phyloP scores from a whole-genome alignment of 495 filamentous ascomycete species.

The Neurospora sp. region DNA sequence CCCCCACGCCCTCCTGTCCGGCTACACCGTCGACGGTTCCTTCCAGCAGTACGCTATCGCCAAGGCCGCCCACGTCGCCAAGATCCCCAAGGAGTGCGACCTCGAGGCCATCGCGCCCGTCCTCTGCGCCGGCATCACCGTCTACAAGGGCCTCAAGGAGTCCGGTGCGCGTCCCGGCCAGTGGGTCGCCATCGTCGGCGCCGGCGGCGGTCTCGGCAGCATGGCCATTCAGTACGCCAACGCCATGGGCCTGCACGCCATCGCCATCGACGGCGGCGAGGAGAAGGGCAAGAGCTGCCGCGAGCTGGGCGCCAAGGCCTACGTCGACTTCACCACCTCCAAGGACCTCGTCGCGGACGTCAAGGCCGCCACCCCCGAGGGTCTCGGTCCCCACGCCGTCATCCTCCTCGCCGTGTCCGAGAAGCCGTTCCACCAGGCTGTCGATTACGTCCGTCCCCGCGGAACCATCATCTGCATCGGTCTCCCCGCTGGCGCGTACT shows the following conservation, averaged over 20 bases:
- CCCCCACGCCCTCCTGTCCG: conserved; percentile 58
- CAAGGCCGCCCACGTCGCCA: conserved; percentile 72
- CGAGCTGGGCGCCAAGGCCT: conserved; percentile 56
- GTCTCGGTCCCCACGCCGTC: conserved; percentile 79
- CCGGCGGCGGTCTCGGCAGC: conserved; percentile 76
- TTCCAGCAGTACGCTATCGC: conserved; percentile 90
- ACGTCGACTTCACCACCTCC: conserved; percentile 66
- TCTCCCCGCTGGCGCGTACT: conserved; percentile 64
- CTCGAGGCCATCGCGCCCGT: conserved; percentile 75
- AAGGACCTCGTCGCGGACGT: conserved; percentile 76
- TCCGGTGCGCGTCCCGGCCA: conserved; percentile 63
- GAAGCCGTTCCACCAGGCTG: conserved; percentile 90
- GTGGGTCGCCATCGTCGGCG: conserved; percentile 77
- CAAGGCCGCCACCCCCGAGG: conserved; percentile 63
- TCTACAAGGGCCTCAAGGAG: conserved; percentile 89
- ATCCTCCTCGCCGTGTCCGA: conserved; percentile 76
- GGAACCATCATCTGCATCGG: conserved; percentile 80
- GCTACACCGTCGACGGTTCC: conserved; percentile 83
- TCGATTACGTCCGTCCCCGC: conserved; percentile 66
- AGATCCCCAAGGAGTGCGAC: conserved; percentile 61
- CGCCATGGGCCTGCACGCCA: conserved; percentile 72
- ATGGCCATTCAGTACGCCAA: conserved; percentile 79
- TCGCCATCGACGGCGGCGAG: conserved; percentile 71
- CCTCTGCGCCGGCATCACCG: conserved; percentile 82
- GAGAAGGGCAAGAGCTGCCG: conserved; percentile 65